Base-by-base conservation (phyloP, 2,329 filamentous ascomycete species). In the Blastomyces gilchristii region DNA sequence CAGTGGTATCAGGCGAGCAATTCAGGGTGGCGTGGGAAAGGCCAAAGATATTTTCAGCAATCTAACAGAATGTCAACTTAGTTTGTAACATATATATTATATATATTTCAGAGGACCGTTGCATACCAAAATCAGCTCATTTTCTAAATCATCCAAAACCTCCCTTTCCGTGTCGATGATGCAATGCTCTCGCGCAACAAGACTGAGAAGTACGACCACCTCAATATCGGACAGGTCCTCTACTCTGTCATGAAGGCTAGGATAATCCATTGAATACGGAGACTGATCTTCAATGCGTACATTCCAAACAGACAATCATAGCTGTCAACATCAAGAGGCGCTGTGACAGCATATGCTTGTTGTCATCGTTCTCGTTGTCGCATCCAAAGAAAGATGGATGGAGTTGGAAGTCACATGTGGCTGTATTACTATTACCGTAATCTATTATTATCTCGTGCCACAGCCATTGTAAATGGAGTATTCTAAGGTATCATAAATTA, bases 191-290 rank as follows among this genome's bases (percentile, higher is more conserved):
- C 87, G 83, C 64, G 87, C 86, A 66, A 91, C 82, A 60, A 97
- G 83, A 72, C 88, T 92, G 60, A 97, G 83, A 50, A 97, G 82
- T 16, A 89, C 79, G 31, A 93, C 94, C 64, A 97, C 84, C 77
- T 97, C 92, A 50, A 97, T 82, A 77, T 97, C 92, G 71, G 87
- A 89, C 66, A 97, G 81, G 68, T 85, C 83, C 71, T 92, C 88
- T 69, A 95, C 83, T 74, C 87, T 88, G 66, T 83, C 80, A 65
- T 87, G 78, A 66, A 91, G 80, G 63, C 77, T 75, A 71, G 83
- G 80, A 77, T 84, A 79, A 74, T 83, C 85, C 86, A 88, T 89
- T 71, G 73, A 69, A 39, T 67, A 62, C 65, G 67, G 39, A 60
- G 64, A 25, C 43, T 28, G 11, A 31, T 43, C 14, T 31, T 49